Evolutionary conservation across 495 filamentous ascomycete species (phyloP).

Genomic region (Haplographium delicatum): DNA sequence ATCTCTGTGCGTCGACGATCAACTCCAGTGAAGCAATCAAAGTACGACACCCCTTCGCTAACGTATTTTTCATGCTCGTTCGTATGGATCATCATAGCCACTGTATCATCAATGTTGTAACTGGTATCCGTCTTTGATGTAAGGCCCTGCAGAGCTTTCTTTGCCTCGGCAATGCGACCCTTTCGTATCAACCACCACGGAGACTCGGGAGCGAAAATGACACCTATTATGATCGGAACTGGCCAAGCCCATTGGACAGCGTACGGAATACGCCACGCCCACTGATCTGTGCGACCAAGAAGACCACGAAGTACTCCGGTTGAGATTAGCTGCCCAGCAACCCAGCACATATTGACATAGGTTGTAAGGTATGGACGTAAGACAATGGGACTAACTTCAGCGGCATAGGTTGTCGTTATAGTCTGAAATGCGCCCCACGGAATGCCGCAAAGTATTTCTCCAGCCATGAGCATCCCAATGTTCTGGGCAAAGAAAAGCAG

Average conservation of each 20-base stretch:
- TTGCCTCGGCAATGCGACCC: not conserved
- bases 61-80: not conserved
- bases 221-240: not conserved
- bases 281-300: not conserved
- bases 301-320: not conserved
- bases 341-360: slow-evolving; percentile 64
- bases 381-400: slow-evolving; percentile 58
- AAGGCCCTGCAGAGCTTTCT: not conserved
- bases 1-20: slow-evolving; percentile 51
- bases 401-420: slow-evolving; percentile 64
- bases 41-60: not conserved
- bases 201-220: not conserved
- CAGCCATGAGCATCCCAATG: slow-evolving; percentile 54
- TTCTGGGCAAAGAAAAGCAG: slow-evolving; percentile 57
- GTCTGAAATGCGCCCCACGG: slow-evolving; percentile 60
- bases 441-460: slow-evolving; percentile 64
- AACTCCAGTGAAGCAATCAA: not conserved
- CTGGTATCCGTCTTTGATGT: not conserved
- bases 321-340: slow-evolving; percentile 16
- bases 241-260: not conserved
- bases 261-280: not conserved
- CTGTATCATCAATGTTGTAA: not conserved
- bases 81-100: not conserved
- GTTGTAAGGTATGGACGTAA: slow-evolving; percentile 61
- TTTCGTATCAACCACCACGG: not conserved